Evolutionary conservation across 177 flowering plant species (phyloP), one percentile per base, ranked within the genome.

Genomic region (Tripterygium wilfordii): DNA sequence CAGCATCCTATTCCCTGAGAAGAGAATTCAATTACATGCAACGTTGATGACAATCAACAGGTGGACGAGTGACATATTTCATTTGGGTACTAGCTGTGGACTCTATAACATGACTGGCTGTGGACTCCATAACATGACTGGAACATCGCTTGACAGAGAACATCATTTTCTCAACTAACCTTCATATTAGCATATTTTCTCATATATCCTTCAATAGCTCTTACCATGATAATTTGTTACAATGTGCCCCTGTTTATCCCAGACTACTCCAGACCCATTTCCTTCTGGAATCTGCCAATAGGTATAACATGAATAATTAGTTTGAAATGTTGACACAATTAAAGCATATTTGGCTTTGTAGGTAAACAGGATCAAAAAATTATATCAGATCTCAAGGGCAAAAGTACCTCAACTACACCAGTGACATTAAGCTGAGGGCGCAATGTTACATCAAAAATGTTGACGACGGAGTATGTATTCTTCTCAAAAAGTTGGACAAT

Each of bases 211-310:
- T 15, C 8, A 10, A 7, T 17, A 31, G 45, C 3, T n/a, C 78
- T 62, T 70, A 90, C 97, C 97, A 66, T 90, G 96, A 71, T 82
- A 90, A 59, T 90, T 90, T 30, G 97, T 90, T 42, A 90, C 87
- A 57, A 91, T 78, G 60, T 88, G 95, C 13, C 96, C 98, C 55
- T 70, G 64, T 42, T 37, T 72, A 64, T 91, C 98, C 98, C 98
- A 91, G 42, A 91, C 87, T 12, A 91, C 88, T 51, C 96, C 98
- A 53, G 98, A 91, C 48, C 98, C 98, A 79, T 91, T 91, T 54
- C 96, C 98, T 77, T 91, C 96, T 51, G 98, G 98, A 59, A 91
- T 54, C 98, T 91, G 75, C 18, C 55, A 44, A 61, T 23, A 36
- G 27, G 17, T 6, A 42, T 19, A 48, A n/a, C n/a, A 12, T 36